Evolutionary conservation across 2,329 filamentous ascomycete species (phyloP), one percentile per base, ranked within the genome.

Genomic region (Cercospora sojina): DNA sequence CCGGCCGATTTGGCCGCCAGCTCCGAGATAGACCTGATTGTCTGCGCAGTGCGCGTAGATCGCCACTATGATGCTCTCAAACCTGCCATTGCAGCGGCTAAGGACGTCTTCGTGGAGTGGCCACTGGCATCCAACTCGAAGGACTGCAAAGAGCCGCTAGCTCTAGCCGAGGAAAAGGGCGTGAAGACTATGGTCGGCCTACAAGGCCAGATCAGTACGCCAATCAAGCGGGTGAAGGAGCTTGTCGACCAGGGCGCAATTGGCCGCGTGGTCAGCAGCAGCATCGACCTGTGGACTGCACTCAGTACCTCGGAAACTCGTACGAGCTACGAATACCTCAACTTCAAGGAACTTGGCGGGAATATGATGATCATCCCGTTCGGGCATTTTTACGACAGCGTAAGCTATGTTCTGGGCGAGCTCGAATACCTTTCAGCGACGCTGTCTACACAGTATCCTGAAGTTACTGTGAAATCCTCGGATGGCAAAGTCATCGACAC

Each of bases 21-120:
- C 69, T 73, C 79, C 0, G 77, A 82, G 59, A 76, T 85, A 53
- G 82, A 85, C 62, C 76, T 85, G 3, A 76, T 85, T 10, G 80
- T 83, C 57, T 77, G 81, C 64, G 77, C 76, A 59, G 80, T 83
- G 13, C 76, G 79, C 3, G 81, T 85, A 1, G 78, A 78, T 9
- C 74, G 77, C 20, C 82, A 84, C 65, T 81, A 81, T 63, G 65
- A 72, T 8, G 71, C 82, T 7, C 75, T 81, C 13, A 79, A 78
- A 56, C 81, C 82, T 1, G 79, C 78, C 2, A 8, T 70, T 20
- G 59, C 62, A 55, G 64, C 81, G 3, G 79, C 80, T n/a, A 85
- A 86, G 71, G 77, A 82, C 55, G 78, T 83, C 10, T 85, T 82
- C 62, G 64, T 70, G 27, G 68, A 70, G 69, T 85, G 8, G 72